Evolutionary conservation across 306 rosid genomes (phyloP).

Genomic region (Quercus suber): DNA sequence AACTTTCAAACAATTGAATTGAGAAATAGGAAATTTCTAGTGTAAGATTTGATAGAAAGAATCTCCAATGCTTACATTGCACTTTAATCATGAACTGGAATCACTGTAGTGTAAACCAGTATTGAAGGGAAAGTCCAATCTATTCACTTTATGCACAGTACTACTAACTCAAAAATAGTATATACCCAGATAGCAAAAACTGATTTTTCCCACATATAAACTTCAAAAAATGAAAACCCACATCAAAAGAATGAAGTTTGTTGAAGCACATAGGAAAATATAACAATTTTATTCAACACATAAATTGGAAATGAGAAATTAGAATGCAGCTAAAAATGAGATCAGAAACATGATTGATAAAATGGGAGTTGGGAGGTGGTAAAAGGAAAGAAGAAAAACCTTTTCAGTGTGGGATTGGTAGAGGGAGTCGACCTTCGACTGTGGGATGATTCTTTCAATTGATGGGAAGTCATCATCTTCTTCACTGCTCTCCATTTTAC

Average conservation of each 20-base stretch:
- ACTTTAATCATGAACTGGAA: not conserved
- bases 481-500: conserved; percentile 88
- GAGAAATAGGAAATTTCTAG: not conserved
- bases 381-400: conserved; percentile 36
- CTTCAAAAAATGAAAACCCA: not conserved
- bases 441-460: conserved; percentile 84
- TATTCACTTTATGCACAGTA: not conserved
- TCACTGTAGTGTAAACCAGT: not conserved
- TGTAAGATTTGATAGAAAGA: not conserved
- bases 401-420: conserved; percentile 91
- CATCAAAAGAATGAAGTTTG: not conserved
- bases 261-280: not conserved
- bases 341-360: not conserved
- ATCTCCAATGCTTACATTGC: not conserved
- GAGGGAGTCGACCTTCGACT: conserved; percentile 81
- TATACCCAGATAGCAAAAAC: not conserved
- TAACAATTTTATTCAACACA: not conserved
- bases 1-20: not conserved
- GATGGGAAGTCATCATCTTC: conserved; percentile 96
- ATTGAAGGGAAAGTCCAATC: not conserved
- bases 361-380: not conserved
- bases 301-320: not conserved
- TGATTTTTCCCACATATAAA: not conserved
- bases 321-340: not conserved
- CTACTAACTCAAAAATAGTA: not conserved